Base-by-base conservation (phyloP, 805 yeast species). In the Starmera quercuum region DNA sequence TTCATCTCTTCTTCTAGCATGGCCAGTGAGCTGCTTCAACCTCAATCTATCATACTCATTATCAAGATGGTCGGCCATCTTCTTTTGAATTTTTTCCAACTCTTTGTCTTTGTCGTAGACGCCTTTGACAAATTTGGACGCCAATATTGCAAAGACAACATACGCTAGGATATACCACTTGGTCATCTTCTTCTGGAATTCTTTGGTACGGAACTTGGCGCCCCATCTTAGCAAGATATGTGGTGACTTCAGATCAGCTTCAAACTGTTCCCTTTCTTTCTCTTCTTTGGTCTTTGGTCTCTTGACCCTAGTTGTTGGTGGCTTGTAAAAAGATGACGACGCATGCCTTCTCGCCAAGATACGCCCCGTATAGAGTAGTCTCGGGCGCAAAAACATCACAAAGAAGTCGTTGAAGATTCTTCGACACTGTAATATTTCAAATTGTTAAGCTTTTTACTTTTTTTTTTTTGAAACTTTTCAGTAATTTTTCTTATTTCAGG, bases 11-110 rank as follows among this genome's bases (percentile, higher is more conserved):
- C 83, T 75, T 53, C 86, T 68, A 38, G 81, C 57, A 33, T 65
- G 64, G 12, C 79, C 83, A 6, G 66, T 63, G 25, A 80, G 53
- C 33, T 78, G 78, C 47, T 81, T 76, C 39, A 79, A 56, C 49
- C 81, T 67, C 35, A 83, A 54, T 29, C 57, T 60, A 45, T 83
- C 85, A 52, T 78, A 83, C 46, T 83, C 88, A 30, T 71, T 68
- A 17, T 52, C 30, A 3, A 37, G 32, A 5, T 64, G 48, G 15
- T 46, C 36, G 17, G 45, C 49, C 56, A 64, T 47, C 61, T 72
- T 54, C 37, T 49, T 43, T 47, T 58, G 37, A 53, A 72, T 40
- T 43, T 48, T 38, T 54, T 62, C 69, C 38, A 75, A 58, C 47
- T 80, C 85, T 37, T 71, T 63, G 40, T 83, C 90, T 55, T 77